These are phyloP conservation scores for Euphorbia schlechtendalii DNA, from an alignment of 441 rosid genomes.

Conservation along the genomic window DNA sequence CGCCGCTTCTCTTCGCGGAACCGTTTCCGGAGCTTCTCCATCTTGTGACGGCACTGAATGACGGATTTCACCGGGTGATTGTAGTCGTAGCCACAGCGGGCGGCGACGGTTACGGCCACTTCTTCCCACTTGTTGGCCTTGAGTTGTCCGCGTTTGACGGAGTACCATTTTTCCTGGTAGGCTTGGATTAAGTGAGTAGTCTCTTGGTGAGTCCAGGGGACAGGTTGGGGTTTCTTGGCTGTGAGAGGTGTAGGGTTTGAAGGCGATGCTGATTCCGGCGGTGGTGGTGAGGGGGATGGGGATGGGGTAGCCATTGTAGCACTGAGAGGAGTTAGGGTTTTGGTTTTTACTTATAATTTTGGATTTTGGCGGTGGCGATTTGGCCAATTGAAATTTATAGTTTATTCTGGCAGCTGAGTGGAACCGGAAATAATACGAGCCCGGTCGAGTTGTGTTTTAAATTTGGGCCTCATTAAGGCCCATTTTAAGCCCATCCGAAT, in stretches of 20 bases:
- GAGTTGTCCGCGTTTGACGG: slow-evolving; percentile 67
- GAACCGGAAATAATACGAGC: too few relatives aligned
- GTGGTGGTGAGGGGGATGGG: slow-evolving; percentile 28
- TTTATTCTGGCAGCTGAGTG: too few relatives aligned
- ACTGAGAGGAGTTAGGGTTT: background rate
- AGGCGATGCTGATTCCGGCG: slow-evolving; percentile 21
- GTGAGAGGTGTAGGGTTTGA: slow-evolving; percentile 19
- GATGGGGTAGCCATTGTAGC: slow-evolving; percentile 15
- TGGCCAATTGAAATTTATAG: too few relatives aligned
- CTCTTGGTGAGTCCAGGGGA: slow-evolving; percentile 81
- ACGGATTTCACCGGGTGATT: slow-evolving; percentile 49
- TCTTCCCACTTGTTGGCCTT: slow-evolving; percentile 86
- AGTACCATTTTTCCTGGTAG: slow-evolving; percentile 71
- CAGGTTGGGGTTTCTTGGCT: slow-evolving; percentile 62
- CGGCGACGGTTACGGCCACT: slow-evolving; percentile 56
- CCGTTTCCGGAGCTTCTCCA: slow-evolving; percentile 88
- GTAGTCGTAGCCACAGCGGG: slow-evolving; percentile 46
- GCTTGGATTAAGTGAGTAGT: slow-evolving; percentile 63
- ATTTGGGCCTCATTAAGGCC: too few relatives aligned
- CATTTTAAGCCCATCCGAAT: too few relatives aligned
- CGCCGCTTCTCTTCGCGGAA: slow-evolving; percentile 73
- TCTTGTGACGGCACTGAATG: slow-evolving; percentile 90
- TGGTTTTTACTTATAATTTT: background rate
- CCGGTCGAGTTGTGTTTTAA: too few relatives aligned
- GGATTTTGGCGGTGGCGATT: background rate